Evolutionary conservation across 2,329 filamentous ascomycete genomes (phyloP).

Genomic region (Sporothrix inflata): DNA sequence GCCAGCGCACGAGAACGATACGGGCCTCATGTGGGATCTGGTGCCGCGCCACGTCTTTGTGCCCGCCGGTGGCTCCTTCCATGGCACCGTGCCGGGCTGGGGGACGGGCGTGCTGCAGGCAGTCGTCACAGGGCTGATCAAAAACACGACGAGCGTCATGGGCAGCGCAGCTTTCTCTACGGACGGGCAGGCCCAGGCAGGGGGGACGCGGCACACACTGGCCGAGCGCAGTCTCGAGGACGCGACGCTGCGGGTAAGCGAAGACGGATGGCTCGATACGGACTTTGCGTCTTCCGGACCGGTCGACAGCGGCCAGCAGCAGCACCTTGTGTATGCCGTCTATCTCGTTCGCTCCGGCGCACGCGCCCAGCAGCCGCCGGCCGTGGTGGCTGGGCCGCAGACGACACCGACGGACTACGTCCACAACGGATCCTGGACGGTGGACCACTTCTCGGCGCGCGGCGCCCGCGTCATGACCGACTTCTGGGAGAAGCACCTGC

Average conservation of each 20-base stretch:
- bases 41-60: background rate
- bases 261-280: background rate
- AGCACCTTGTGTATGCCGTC: background rate
- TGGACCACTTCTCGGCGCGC: constrained; percentile 17
- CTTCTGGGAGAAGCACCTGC: constrained; percentile 12
- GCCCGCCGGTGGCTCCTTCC: background rate
- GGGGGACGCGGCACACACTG: background rate
- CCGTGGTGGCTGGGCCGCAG: background rate
- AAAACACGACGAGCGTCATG: background rate
- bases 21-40: constrained; percentile 2
- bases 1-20: constrained; percentile 5
- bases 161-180: background rate
- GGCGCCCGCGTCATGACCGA: constrained; percentile 4
- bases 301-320: background rate
- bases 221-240: background rate
- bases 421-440: constrained; percentile 17
- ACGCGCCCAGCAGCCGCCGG: constrained; percentile 1
- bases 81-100: background rate
- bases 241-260: background rate
- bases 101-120: background rate
- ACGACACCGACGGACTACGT: background rate
- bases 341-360: constrained; percentile 6
- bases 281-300: background rate
- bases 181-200: background rate
- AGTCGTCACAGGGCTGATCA: background rate